These are phyloP conservation scores for Scalesia atractyloides DNA, from an alignment of 129 eudicot genomes.

Conservation along the genomic window DNA sequence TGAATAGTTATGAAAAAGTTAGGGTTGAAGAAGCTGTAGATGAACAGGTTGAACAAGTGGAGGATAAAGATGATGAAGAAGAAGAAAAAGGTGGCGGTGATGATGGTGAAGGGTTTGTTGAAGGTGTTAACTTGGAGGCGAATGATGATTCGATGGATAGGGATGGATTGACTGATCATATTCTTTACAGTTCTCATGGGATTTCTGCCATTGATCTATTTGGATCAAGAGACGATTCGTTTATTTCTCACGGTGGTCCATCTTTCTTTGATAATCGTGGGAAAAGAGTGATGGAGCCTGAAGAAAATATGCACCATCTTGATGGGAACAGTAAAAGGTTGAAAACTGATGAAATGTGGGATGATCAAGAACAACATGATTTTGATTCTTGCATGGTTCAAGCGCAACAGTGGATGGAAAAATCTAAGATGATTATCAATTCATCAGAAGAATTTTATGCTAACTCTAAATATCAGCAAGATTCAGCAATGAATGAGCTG, in stretches of 20 bases:
- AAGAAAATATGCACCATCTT: constrained; percentile 39
- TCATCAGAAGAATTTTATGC: constrained; percentile 44
- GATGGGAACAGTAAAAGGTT: constrained; percentile 53
- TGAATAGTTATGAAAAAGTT: constrained; percentile 38
- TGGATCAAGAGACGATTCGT: constrained; percentile 43
- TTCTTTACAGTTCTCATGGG: constrained; percentile 44
- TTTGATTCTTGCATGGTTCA: constrained; percentile 58
- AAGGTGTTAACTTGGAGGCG: constrained; percentile 44
- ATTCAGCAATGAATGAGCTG: constrained; percentile 41
- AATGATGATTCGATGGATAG: constrained; percentile 42
- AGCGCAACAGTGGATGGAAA: constrained; percentile 42
- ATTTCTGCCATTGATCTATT: constrained; percentile 47
- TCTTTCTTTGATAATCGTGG: constrained; percentile 47
- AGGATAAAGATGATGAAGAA: constrained; percentile 44
- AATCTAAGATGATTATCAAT: constrained; percentile 46
- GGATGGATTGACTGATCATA: constrained; percentile 55
- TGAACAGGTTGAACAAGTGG: constrained; percentile 37
- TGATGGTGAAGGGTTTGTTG: constrained; percentile 44
- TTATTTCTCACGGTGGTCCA: constrained; percentile 41
- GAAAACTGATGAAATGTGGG: constrained; percentile 58
- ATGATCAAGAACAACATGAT: constrained; percentile 45
- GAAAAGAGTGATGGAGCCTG: constrained; percentile 70
- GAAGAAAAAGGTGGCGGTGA: constrained; percentile 38
- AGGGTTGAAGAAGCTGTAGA: constrained; percentile 36
- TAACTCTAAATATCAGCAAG: constrained; percentile 41